phyloP scores from a whole-genome alignment of 257 asterid species.

The Orobanche coerulescens region DNA sequence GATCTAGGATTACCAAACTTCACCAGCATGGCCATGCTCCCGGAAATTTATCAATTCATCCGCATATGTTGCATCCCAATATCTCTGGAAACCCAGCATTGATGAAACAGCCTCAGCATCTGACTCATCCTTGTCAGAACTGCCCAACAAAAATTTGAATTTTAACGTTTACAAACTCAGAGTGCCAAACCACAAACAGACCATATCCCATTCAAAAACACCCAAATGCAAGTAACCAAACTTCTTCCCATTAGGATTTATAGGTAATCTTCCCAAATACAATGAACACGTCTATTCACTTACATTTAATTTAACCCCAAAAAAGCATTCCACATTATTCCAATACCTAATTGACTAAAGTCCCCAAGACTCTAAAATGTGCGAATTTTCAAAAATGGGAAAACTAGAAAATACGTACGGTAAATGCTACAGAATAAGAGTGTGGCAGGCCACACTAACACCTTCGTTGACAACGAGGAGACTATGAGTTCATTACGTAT shows the following conservation, averaged over 20 bases:
- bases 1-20: slow-evolving; percentile 64
- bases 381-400: not conserved
- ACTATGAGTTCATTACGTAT: not conserved
- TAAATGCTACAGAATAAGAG: not conserved
- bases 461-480: slow-evolving; percentile 3
- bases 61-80: slow-evolving; percentile 92
- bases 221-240: slow-evolving; percentile 4
- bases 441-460: not conserved
- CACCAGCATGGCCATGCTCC: slow-evolving; percentile 93
- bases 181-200: slow-evolving; percentile 11
- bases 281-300: not conserved
- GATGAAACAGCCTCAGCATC: slow-evolving; percentile 72
- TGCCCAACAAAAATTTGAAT: slow-evolving; percentile 22
- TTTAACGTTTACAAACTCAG: slow-evolving; percentile 7
- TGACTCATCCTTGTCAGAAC: slow-evolving; percentile 94
- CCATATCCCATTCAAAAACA: not conserved
- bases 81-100: slow-evolving; percentile 91
- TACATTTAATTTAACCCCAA: not conserved
- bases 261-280: not conserved
- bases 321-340: not conserved
- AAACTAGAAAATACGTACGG: not conserved
- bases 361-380: not conserved
- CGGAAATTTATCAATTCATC: slow-evolving; percentile 80
- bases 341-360: slow-evolving; percentile 10
- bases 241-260: not conserved